Percentiles rank a stretch among this genome's conserved stretches.
Conservation (phyloP, 2,329 filamentous ascomycete genomes). For the Trichoderma sp. region DNA sequence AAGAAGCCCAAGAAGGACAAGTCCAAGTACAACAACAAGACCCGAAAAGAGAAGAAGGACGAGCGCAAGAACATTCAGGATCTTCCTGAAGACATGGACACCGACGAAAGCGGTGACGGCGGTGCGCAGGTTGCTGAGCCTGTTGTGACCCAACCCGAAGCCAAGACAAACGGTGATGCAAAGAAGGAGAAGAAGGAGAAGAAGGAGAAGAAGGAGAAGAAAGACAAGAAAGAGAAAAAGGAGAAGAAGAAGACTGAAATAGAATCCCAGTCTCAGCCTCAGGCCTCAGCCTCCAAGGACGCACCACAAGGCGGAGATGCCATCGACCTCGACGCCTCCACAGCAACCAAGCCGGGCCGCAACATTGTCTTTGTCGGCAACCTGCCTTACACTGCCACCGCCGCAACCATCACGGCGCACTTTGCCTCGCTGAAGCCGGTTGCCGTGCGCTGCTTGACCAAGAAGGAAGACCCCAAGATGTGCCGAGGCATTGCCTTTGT, state of each 20-base stretch:
- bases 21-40: slow-evolving; percentile 44
- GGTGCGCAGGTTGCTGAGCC: slow-evolving; percentile 39
- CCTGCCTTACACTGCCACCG: slow-evolving; percentile 81
- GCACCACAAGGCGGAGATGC: slow-evolving; percentile 38
- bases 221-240: slow-evolving; percentile 31
- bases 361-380: slow-evolving; percentile 61
- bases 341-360: slow-evolving; percentile 33
- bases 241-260: slow-evolving; percentile 32
- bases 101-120: slow-evolving; percentile 34
- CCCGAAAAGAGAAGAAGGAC: slow-evolving; percentile 45
- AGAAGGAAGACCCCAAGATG: slow-evolving; percentile 60
- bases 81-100: slow-evolving; percentile 39
- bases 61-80: slow-evolving; percentile 44
- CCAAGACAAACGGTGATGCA: slow-evolving; percentile 34
- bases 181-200: slow-evolving; percentile 35
- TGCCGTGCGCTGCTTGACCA: slow-evolving; percentile 66
- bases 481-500: slow-evolving; percentile 82
- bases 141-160: slow-evolving; percentile 37
- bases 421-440: slow-evolving; percentile 66
- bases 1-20: slow-evolving; percentile 46
- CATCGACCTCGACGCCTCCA: slow-evolving; percentile 27
- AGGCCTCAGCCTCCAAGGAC: neutral
- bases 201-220: slow-evolving; percentile 31
- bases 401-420: slow-evolving; percentile 68
- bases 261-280: neutral